Percentiles rank a stretch among this genome's conserved stretches.
phyloP scores from a whole-genome alignment of 108 stramenopile genomes.

The Cyclotella cryptica region DNA sequence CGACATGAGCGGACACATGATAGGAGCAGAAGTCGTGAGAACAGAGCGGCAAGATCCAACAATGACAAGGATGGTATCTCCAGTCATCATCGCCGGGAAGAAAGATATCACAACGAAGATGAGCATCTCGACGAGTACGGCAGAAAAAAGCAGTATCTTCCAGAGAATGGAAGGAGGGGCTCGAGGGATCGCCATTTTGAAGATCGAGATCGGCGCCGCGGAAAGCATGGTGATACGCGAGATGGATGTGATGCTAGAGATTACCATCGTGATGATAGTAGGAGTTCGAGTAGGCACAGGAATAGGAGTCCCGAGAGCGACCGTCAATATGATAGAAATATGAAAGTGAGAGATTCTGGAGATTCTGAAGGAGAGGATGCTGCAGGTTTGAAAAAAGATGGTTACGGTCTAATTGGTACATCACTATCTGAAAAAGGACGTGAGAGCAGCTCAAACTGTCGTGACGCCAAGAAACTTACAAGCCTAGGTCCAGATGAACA shows the following conservation, averaged over 20 bases:
- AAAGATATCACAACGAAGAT: constrained; percentile 13
- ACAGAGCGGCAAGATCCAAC: neutral
- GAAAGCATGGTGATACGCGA: neutral
- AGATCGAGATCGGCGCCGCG: neutral
- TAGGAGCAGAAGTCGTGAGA: constrained; percentile 21
- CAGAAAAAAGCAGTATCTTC: constrained; percentile 3
- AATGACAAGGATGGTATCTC: neutral
- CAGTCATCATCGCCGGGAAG: constrained; percentile 26
- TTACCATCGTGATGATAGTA: neutral
- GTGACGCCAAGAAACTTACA: neutral
- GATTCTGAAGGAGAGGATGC: neutral
- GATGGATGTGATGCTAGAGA: too few species aligned
- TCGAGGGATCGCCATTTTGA: neutral
- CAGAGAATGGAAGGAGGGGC: neutral
- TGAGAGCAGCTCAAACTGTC: neutral
- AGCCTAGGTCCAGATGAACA: constrained; percentile 71
- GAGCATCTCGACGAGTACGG: constrained; percentile 3
- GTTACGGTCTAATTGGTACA: constrained; percentile 65
- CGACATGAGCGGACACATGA: neutral
- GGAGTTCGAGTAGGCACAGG: neutral
- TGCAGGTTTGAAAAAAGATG: constrained; percentile 36
- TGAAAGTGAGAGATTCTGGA: neutral
- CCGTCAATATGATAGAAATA: neutral
- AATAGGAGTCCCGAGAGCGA: neutral
- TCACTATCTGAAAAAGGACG: constrained; percentile 12